Percentiles rank a stretch among this genome's conserved stretches.
Conservation (phyloP, 179 eudicot genomes). For the Monotropa hypopitys region DNA sequence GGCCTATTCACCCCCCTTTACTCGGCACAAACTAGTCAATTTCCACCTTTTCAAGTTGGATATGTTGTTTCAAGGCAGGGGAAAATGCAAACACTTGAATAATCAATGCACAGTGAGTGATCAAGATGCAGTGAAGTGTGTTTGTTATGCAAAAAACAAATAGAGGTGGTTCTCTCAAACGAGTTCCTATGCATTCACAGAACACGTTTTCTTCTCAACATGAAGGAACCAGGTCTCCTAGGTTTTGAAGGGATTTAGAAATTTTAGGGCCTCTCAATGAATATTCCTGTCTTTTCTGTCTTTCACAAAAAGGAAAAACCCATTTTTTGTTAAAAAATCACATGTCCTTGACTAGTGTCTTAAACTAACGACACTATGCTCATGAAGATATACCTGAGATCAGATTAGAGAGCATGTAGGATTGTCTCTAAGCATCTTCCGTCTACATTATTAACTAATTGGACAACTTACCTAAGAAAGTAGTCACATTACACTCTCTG, state of each 20-base stretch:
- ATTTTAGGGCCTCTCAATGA: neutral
- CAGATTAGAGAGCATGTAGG: neutral
- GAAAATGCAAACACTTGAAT: neutral
- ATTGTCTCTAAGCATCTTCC: neutral
- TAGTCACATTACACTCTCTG: neutral
- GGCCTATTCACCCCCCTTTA: no score
- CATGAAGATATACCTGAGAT: neutral
- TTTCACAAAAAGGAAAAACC: neutral
- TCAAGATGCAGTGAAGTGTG: neutral
- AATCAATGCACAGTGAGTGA: neutral
- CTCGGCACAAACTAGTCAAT: no score
- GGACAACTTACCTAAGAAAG: neutral
- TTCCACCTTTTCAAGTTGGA: neutral
- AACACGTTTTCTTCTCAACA: neutral
- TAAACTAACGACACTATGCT: neutral
- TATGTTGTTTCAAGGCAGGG: neutral
- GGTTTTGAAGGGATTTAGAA: neutral
- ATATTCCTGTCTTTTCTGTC: neutral
- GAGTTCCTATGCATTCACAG: neutral
- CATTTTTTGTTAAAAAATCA: neutral
- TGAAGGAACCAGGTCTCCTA: neutral
- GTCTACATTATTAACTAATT: neutral
- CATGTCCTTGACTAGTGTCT: neutral
- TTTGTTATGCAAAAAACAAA: neutral
- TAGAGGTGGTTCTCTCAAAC: neutral